Evolutionary conservation across 2,329 filamentous ascomycete species (phyloP).

Genomic region (Diaporthe destruens): DNA sequence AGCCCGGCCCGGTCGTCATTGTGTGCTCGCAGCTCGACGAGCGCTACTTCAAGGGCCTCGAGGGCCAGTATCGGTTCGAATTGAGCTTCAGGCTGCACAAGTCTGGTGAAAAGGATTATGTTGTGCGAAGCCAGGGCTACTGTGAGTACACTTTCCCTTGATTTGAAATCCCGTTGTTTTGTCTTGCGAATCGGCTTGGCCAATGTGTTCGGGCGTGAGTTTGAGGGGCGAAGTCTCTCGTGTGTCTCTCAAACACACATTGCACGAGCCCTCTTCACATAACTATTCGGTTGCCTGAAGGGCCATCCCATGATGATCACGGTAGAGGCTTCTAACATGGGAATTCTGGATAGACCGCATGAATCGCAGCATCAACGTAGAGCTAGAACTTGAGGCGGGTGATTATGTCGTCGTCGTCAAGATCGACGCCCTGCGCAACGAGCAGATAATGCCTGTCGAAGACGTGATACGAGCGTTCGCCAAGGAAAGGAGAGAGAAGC

Average conservation of each 20-base stretch:
- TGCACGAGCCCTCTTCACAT: neutral
- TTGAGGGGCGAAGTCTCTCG: neutral
- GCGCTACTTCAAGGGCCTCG: slow-evolving; percentile 71
- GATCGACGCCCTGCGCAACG: slow-evolving; percentile 64
- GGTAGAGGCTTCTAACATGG: neutral
- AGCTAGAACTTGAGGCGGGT: slow-evolving; percentile 68
- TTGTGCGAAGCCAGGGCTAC: slow-evolving; percentile 70
- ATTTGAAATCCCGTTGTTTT: no score
- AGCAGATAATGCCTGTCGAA: slow-evolving; percentile 60
- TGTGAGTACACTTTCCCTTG: slow-evolving; percentile 44
- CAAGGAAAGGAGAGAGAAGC: slow-evolving; percentile 66
- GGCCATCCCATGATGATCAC: no score
- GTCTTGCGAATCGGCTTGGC: no score
- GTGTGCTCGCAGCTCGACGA: slow-evolving; percentile 73
- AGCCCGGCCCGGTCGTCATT: slow-evolving; percentile 69
- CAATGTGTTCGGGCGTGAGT: no score
- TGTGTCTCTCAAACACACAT: neutral
- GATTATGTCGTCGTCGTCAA: slow-evolving; percentile 70
- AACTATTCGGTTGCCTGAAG: neutral
- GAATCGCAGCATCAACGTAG: slow-evolving; percentile 69
- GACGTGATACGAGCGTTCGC: slow-evolving; percentile 68
- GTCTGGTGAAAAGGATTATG: slow-evolving; percentile 67
- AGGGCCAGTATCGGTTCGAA: slow-evolving; percentile 67
- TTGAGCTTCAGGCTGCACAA: slow-evolving; percentile 56
- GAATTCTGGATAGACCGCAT: slow-evolving; percentile 56